Evolutionary conservation across 371 early-diverging fungal species (phyloP), one percentile per base, ranked within the genome.

Genomic region (Dinochytrium kinnereticum): DNA sequence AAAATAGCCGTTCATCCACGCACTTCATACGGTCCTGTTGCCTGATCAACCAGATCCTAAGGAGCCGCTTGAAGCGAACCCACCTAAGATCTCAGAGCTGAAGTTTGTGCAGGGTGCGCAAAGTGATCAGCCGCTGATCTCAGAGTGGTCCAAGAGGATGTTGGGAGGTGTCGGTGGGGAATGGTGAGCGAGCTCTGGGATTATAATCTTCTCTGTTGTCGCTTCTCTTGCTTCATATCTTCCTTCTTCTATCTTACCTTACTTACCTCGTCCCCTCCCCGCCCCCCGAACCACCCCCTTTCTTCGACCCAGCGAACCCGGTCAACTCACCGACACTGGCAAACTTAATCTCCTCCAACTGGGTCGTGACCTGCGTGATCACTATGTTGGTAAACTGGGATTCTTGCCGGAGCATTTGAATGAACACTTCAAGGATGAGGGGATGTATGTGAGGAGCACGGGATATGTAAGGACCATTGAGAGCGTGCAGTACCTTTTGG

Each of bases 281-380:
- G 70, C 53, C 33, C 44, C 19, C 44, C 44, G 19, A 7, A 44
- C 19, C 19, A 44, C 44, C 44, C 44, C n/a, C n/a, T 13, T 44
- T 44, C 49, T 44, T 10, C 13, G 7, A 53, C 26, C 5, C 7
- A n/a, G 55, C 24, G 55, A 64, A n/a, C 70, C 76, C 24, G 93
- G 94, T 10, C 94, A 94, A 76, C 83, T 94, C 68, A 94, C 93
- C 5, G 91, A 91, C 71, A 69, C 85, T 2, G 94, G 94, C 31
- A 90, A 93, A 71, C 59, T 76, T 15, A 87, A 85, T 70, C 84
- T 93, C 89, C 73, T 82, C 1, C 51, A 68, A 0, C 70, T 90
- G 19, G 94, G 94, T 33, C 75, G 75, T 17, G 81, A 84, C 36
- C 75, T 94, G 61, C 82, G 93, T 33, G 81, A 83, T 24, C 85